A percentile compares a stretch with the other conserved stretches of the same genome.
These are phyloP conservation scores for Ceratocystis alfenasii DNA, from an alignment of 2,329 filamentous ascomycete species.

Conservation along the genomic window DNA sequence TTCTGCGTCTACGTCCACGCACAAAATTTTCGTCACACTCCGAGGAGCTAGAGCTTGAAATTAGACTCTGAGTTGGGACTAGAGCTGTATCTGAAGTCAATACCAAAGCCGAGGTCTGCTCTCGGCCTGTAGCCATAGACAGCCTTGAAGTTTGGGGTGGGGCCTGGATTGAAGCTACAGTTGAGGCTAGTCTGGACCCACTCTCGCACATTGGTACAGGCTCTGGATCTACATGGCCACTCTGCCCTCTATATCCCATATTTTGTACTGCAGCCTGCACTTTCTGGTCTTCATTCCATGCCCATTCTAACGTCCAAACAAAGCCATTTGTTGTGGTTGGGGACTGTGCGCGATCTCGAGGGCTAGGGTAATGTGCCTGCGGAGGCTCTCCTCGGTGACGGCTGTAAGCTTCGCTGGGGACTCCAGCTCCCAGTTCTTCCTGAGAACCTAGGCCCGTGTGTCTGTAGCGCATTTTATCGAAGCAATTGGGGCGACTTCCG, in stretches of 20 bases:
- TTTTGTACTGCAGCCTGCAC: background rate
- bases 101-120: background rate
- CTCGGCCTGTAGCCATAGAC: background rate
- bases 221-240: background rate
- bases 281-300: background rate
- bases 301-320: slow-evolving; percentile 5
- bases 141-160: background rate
- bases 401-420: background rate
- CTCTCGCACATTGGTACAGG: no score
- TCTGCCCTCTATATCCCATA: background rate
- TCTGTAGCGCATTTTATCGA: background rate
- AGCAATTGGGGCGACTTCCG: background rate
- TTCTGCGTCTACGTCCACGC: background rate
- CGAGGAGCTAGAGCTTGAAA: background rate
- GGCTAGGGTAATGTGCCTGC: background rate
- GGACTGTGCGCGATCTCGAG: background rate
- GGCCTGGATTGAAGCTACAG: background rate
- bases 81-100: background rate
- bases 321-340: background rate
- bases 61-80: background rate
- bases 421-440: background rate
- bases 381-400: background rate
- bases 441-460: background rate
- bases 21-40: background rate
- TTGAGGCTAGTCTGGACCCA: background rate